A percentile compares a stretch with the other conserved stretches of the same genome.
Evolutionary conservation across 192 early-diverging fungal species (phyloP).

Genomic region (Entomortierella lignicola): DNA sequence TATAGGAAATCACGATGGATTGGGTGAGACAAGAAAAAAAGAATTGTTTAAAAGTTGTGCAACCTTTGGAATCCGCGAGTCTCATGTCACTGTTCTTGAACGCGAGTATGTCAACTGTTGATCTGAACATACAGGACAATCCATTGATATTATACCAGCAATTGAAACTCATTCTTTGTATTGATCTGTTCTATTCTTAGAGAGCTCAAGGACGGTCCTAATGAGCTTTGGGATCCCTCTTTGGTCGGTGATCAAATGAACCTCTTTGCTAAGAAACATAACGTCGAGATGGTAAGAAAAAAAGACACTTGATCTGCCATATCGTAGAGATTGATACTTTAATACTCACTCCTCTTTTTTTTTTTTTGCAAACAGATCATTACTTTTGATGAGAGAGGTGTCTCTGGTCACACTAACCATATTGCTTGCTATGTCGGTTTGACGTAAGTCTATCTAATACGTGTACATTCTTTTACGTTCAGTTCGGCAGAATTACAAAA

Average conservation of each 20-base stretch:
- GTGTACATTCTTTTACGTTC: no score
- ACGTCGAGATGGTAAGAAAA: slow-evolving; percentile 68
- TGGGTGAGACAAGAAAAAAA: slow-evolving; percentile 68
- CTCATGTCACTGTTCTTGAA: slow-evolving; percentile 63
- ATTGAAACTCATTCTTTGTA: no score
- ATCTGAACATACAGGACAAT: neutral
- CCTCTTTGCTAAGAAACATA: slow-evolving; percentile 65
- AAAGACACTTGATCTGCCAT: no score
- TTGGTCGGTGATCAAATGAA: slow-evolving; percentile 72
- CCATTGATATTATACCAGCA: no score
- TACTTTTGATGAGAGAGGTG: slow-evolving; percentile 90
- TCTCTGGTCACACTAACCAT: slow-evolving; percentile 95
- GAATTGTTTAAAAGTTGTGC: slow-evolving; percentile 73
- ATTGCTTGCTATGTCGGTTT: slow-evolving; percentile 80
- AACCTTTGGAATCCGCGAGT: slow-evolving; percentile 63
- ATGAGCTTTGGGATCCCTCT: slow-evolving; percentile 68
- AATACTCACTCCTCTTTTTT: no score
- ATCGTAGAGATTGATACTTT: no score
- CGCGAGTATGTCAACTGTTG: slow-evolving; percentile 64
- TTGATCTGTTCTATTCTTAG: slow-evolving; percentile 22
- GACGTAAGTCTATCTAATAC: slow-evolving; percentile 45
- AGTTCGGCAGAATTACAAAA: neutral
- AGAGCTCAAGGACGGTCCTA: slow-evolving; percentile 76
- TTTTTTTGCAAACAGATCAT: slow-evolving; percentile 66
- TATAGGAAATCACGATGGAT: slow-evolving; percentile 78